Conservation (phyloP, 305 asterid genomes). For the Solanum hybrid region DNA sequence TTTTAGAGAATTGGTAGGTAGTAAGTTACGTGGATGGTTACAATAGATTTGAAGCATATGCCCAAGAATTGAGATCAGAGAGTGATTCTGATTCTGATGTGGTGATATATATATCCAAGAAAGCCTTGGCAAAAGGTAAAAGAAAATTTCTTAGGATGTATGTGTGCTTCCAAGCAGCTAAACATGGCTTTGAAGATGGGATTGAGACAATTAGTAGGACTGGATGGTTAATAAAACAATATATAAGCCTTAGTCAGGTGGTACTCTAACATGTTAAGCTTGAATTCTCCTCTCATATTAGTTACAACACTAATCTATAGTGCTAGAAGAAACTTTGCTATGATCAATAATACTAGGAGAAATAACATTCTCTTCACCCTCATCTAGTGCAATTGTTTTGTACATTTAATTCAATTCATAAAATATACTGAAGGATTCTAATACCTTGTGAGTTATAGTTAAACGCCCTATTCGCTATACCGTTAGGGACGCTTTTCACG, state of each 20-base stretch:
- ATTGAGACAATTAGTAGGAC: not conserved
- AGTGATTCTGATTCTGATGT: not conserved
- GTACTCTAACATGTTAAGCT: not conserved
- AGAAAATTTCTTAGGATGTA: not conserved
- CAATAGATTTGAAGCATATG: not conserved
- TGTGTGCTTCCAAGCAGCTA: not conserved
- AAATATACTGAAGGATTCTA: not conserved
- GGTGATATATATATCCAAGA: not conserved
- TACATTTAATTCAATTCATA: not conserved
- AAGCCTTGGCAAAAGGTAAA: not conserved
- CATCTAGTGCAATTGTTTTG: not conserved
- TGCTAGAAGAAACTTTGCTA: not conserved
- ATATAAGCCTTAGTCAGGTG: not conserved
- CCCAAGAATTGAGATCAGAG: not conserved
- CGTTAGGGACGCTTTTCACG: no score
- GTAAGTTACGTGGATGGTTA: not conserved
- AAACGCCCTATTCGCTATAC: no score
- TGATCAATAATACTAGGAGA: not conserved
- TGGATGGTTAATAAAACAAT: not conserved
- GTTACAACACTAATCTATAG: not conserved
- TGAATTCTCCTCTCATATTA: not conserved
- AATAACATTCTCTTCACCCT: not conserved
- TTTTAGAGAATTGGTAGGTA: not conserved
- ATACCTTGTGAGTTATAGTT: not conserved
- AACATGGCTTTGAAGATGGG: not conserved